A percentile compares a stretch with the other conserved stretches of the same genome.
phyloP scores from a whole-genome alignment of 1,284 basidiomycete genomes.

The Naganishia cerealis region DNA sequence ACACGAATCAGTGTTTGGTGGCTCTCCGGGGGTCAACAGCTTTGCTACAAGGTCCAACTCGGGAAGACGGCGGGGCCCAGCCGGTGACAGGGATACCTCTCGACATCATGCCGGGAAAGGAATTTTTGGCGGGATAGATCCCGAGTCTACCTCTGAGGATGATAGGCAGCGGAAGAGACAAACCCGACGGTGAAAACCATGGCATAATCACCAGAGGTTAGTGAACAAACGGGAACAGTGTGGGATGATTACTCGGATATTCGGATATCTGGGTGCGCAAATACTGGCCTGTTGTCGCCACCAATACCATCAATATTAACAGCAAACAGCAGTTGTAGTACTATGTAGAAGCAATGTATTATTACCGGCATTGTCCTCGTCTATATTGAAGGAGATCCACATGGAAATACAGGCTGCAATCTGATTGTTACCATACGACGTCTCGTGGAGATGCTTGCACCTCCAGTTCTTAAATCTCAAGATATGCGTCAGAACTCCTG shows the following conservation, averaged over 20 bases:
- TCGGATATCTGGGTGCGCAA: not conserved
- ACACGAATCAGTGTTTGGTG: constrained; percentile 26
- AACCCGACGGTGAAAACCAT: constrained; percentile 2
- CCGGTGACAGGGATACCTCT: constrained; percentile 10
- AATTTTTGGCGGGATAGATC: constrained; percentile 18
- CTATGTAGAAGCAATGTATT: constrained; percentile 19
- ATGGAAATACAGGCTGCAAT: not conserved
- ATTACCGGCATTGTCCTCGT: not conserved
- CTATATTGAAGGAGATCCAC: not conserved
- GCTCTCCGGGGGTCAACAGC: constrained; percentile 16
- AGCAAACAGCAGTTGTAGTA: constrained; percentile 15
- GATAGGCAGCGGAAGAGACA: constrained; percentile 25
- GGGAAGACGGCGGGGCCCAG: not conserved
- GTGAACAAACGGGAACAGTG: not conserved
- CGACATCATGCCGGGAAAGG: constrained; percentile 18
- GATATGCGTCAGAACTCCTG: too few relatives aligned
- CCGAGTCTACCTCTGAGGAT: constrained; percentile 23
- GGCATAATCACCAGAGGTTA: not conserved
- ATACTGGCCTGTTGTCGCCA: not conserved
- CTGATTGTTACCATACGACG: too few relatives aligned
- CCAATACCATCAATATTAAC: constrained; percentile 5
- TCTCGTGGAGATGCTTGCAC: too few relatives aligned
- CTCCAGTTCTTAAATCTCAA: too few relatives aligned
- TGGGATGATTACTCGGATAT: not conserved
- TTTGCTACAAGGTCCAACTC: constrained; percentile 9